Percentiles rank a stretch among this genome's conserved stretches.
phyloP scores from a whole-genome alignment of 140 eudicot species.

The Stevia rebaudiana region DNA sequence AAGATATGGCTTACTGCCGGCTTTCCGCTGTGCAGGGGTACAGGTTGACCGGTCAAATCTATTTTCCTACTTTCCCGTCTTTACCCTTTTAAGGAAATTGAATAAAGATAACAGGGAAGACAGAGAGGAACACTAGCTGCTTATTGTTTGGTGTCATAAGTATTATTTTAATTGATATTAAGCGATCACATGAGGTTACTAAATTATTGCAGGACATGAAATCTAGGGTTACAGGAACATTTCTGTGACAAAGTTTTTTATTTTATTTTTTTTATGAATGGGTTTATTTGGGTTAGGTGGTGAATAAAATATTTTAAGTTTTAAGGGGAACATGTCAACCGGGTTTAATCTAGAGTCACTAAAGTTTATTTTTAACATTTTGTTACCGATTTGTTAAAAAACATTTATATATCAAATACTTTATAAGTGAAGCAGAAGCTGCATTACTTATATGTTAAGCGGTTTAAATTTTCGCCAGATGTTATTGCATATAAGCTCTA shows the following conservation, averaged over 20 bases:
- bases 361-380: too few species aligned
- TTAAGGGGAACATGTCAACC: too few species aligned
- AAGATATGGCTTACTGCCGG: slow-evolving; percentile 68
- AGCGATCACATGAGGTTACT: not conserved
- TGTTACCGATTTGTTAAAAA: not conserved
- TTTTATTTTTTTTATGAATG: not conserved
- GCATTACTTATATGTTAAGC: too few species aligned
- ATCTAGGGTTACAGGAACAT: not conserved
- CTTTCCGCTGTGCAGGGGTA: slow-evolving; percentile 91
- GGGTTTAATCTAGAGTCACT: too few species aligned
- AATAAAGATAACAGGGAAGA: slow-evolving; percentile 26
- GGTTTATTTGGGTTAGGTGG: not conserved
- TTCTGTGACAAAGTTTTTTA: not conserved
- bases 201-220: not conserved
- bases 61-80: slow-evolving; percentile 31
- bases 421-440: not conserved
- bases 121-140: slow-evolving; percentile 26
- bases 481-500: not conserved
- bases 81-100: slow-evolving; percentile 25
- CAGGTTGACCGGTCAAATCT: slow-evolving; percentile 60
- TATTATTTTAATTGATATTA: slow-evolving; percentile 1
- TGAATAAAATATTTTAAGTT: not conserved
- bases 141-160: not conserved
- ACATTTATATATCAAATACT: too few species aligned
- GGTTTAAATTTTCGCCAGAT: too few species aligned